Base-by-base conservation (phyloP, 2,329 filamentous ascomycete genomes). In the Pleomassaria siparia region DNA sequence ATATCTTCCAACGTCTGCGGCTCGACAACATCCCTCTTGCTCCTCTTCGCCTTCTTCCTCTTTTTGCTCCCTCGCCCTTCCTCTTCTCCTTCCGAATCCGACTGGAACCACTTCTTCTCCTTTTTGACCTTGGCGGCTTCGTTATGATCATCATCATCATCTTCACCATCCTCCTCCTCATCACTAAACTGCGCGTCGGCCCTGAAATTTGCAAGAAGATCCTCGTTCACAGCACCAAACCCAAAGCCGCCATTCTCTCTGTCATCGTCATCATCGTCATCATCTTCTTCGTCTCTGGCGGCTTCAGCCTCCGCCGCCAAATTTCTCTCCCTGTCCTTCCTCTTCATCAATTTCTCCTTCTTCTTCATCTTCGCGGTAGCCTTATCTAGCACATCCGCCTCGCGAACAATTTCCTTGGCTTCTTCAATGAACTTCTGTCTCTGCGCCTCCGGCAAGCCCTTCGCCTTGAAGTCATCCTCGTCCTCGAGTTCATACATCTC, bases 401-500 rank as follows among this genome's bases (percentile, higher is more conserved):
- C 78, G 56, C 80, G 79, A 24, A 95, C 89, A 54, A 85, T 82
- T 59, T 82, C 80, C 10, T 81, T 76, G 70, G 96, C 92, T 51
- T 80, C 80, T 40, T 88, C 85, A 68, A 97, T 76, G 75, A 96
- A 99, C 56, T 80, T 82, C 59, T 80, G 78, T 39, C 90, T 81
- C 71, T 95, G 90, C 40, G 82, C 81, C 56, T 91, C 87, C 2
- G 89, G 87, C 20, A 85, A 77, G 28, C 92, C 94, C 44, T 85
- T 81, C 30, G 82, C 80, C 53, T 77, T 79, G 79, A 97, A 99
- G 55, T 85, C 83, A 0, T 86, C 84, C 72, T 96, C 90, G 69
- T 88, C 83, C 66, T 92, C 87, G 57, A 99, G 84, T 69, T 95
- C 88, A 74, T 97, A 96, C 12, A 95, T 71, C 53, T 88, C 83